Evolutionary conservation across 2,329 filamentous ascomycete species (phyloP).

Genomic region (Exophiala bonariae): DNA sequence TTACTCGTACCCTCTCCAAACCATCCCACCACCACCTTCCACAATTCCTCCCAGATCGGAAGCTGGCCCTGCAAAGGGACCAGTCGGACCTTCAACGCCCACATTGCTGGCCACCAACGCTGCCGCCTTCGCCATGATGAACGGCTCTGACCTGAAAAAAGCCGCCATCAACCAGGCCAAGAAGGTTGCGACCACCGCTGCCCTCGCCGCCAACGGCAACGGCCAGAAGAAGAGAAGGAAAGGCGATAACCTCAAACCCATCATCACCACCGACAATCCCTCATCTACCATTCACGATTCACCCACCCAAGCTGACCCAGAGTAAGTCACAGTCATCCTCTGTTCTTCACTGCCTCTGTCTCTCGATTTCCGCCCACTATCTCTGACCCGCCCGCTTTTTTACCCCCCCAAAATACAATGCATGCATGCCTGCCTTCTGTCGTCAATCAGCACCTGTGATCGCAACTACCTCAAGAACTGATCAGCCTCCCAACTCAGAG

Average conservation of each 20-base stretch:
- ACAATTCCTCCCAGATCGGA: conserved; percentile 26
- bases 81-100: conserved; percentile 20
- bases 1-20: conserved; percentile 16
- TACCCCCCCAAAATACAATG: background rate
- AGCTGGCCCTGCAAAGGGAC: conserved; percentile 29
- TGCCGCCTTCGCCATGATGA: conserved; percentile 50
- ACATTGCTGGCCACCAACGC: conserved; percentile 27
- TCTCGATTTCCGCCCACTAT: too few species aligned
- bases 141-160: conserved; percentile 64
- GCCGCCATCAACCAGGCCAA: conserved; percentile 66
- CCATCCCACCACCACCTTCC: conserved; percentile 19
- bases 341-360: too few species aligned
- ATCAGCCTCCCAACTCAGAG: conserved; percentile 26
- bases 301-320: conserved; percentile 41
- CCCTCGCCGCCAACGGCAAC: conserved; percentile 52
- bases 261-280: conserved; percentile 61
- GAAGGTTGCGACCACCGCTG: conserved; percentile 56
- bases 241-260: conserved; percentile 64
- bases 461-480: conserved; percentile 16
- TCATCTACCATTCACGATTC: conserved; percentile 27
- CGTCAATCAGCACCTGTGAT: conserved; percentile 4
- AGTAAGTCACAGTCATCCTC: conserved; percentile 23
- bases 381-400: conserved; percentile 2
- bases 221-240: conserved; percentile 66
- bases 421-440: background rate